A percentile compares a stretch with the other conserved stretches of the same genome.
Conservation (phyloP, 176 grass and related monocot genomes). For the Raddia distichophylla region DNA sequence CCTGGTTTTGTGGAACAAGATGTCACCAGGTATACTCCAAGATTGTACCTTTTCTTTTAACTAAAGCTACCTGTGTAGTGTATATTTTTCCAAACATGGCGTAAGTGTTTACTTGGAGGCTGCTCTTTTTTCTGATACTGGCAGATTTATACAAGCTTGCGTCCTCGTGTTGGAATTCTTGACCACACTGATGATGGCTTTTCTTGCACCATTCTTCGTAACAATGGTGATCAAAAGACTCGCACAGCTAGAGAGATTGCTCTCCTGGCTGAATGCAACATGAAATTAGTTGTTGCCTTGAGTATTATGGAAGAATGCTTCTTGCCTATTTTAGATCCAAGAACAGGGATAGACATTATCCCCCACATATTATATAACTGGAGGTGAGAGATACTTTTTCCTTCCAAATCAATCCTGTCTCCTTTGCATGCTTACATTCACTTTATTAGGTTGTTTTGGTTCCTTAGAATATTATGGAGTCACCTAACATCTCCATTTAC, state of each 20-base stretch:
- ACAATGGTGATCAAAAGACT: conserved; percentile 69
- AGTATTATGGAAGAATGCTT: conserved; percentile 94
- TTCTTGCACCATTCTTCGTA: conserved; percentile 70
- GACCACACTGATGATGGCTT: conserved; percentile 53
- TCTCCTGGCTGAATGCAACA: conserved; percentile 87
- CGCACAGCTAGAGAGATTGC: conserved; percentile 54
- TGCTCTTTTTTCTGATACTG: conserved; percentile 28
- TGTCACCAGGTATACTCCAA: conserved; percentile 70
- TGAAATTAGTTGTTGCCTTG: conserved; percentile 84
- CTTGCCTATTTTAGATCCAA: conserved; percentile 76
- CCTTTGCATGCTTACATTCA: conserved; percentile 18
- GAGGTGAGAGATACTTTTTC: conserved; percentile 52
- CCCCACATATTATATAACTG: conserved; percentile 84
- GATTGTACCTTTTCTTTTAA: conserved; percentile 36
- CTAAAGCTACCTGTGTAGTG: not conserved
- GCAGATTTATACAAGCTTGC: conserved; percentile 67
- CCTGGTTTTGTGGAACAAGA: conserved; percentile 79
- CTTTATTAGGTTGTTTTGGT: conserved; percentile 32
- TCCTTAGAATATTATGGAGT: not conserved
- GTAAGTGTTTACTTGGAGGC: conserved; percentile 27
- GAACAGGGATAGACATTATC: conserved; percentile 81
- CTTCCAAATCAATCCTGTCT: conserved; percentile 14
- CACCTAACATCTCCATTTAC: conserved; percentile 23
- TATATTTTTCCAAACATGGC: conserved; percentile 15
- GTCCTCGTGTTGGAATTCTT: conserved; percentile 68